These are phyloP conservation scores for Schrenkiella parvula DNA, from an alignment of 345 rosid species.

Conservation along the genomic window DNA sequence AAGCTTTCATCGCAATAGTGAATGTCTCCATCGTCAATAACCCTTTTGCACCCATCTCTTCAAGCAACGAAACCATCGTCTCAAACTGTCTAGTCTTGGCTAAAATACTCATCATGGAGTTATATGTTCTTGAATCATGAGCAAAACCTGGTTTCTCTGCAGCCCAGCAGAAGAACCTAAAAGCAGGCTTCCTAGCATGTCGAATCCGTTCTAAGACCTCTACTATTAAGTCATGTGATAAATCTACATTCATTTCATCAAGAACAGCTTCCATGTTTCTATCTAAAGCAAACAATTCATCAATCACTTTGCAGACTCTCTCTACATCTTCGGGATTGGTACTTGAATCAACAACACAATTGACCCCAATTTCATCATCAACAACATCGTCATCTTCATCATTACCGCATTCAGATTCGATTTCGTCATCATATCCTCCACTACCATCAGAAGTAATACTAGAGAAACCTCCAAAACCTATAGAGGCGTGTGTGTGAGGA, in stretches of 20 bases:
- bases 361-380: constrained; percentile 9
- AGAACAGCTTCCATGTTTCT: constrained; percentile 92
- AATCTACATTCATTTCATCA: constrained; percentile 53
- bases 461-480: constrained; percentile 36
- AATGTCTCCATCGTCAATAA: constrained; percentile 68
- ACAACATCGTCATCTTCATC: constrained; percentile 15
- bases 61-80: constrained; percentile 79
- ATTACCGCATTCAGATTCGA: constrained; percentile 20
- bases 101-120: constrained; percentile 66
- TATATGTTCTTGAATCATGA: constrained; percentile 77
- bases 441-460: constrained; percentile 5
- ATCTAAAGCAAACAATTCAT: constrained; percentile 74
- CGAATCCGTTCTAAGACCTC: constrained; percentile 59
- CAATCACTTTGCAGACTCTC: constrained; percentile 82
- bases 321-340: constrained; percentile 53
- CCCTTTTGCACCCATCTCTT: constrained; percentile 76
- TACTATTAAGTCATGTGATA: constrained; percentile 57
- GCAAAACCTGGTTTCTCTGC: constrained; percentile 49
- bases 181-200: constrained; percentile 85
- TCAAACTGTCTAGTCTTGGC: constrained; percentile 81
- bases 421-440: not conserved
- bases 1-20: constrained; percentile 64
- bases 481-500: constrained; percentile 23
- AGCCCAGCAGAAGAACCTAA: constrained; percentile 86
- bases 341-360: constrained; percentile 9